phyloP scores from a whole-genome alignment of 2,329 filamentous ascomycete genomes.

The Didymella keratinophila region DNA sequence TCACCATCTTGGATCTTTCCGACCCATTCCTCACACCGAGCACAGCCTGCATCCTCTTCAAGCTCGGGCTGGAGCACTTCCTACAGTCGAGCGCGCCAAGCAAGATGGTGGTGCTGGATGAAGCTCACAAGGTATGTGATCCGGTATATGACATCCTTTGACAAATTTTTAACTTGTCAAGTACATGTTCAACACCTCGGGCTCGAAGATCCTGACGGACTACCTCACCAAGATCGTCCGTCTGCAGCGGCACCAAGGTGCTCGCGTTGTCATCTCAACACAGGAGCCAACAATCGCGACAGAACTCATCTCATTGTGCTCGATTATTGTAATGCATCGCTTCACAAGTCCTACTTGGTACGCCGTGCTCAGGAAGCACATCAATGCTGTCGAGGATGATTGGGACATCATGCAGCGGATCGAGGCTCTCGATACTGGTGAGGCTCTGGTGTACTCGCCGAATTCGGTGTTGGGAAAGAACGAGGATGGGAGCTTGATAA shows the following conservation, averaged over 20 bases:
- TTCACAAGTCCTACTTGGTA: slow-evolving; percentile 75
- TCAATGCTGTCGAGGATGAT: slow-evolving; percentile 50
- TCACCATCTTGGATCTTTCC: slow-evolving; percentile 76
- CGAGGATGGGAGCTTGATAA: slow-evolving; percentile 20
- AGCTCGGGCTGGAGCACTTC: slow-evolving; percentile 73
- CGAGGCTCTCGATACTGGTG: slow-evolving; percentile 57
- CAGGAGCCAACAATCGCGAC: slow-evolving; percentile 79
- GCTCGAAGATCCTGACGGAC: slow-evolving; percentile 68
- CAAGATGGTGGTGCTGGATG: slow-evolving; percentile 73
- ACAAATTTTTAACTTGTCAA: slow-evolving; percentile 30
- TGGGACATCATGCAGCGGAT: slow-evolving; percentile 55
- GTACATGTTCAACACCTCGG: slow-evolving; percentile 66
- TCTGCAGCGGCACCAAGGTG: slow-evolving; percentile 73
- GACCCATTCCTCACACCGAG: slow-evolving; percentile 74
- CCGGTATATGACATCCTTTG: background rate
- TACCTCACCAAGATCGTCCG: slow-evolving; percentile 70
- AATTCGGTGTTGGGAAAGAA: slow-evolving; percentile 51
- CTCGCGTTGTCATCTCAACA: slow-evolving; percentile 74
- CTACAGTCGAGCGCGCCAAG: slow-evolving; percentile 58
- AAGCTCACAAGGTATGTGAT: slow-evolving; percentile 72
- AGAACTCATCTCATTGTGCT: slow-evolving; percentile 73
- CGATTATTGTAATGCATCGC: slow-evolving; percentile 74
- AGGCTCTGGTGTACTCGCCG: slow-evolving; percentile 60
- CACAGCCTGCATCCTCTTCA: slow-evolving; percentile 75
- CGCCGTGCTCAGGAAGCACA: slow-evolving; percentile 52